Conservation (phyloP, 1,284 basidiomycete species). For the Cystobasidium pallidum region DNA sequence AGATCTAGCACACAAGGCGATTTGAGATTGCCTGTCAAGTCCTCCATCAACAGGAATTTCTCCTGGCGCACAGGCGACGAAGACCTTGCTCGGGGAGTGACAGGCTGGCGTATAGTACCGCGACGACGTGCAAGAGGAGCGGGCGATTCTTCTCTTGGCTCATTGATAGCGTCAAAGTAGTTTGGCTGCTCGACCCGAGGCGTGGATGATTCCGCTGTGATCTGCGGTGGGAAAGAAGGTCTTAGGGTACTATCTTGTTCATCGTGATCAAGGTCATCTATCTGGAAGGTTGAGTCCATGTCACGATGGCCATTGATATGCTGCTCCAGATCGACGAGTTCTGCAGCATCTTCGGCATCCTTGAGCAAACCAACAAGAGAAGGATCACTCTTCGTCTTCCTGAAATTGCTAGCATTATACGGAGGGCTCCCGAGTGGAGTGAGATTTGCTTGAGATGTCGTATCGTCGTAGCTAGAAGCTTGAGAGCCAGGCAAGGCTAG, state of each 20-base stretch:
- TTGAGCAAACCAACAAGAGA: conserved; percentile 38
- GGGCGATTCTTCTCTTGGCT: conserved; percentile 12
- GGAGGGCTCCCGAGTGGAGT: neutral
- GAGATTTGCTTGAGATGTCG: neutral
- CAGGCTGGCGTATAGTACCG: conserved; percentile 20
- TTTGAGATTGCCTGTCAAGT: conserved; percentile 91
- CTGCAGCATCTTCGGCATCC: conserved; percentile 62
- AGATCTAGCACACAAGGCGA: conserved; percentile 94
- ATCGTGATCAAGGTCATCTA: conserved; percentile 58
- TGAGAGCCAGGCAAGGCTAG: conserved; percentile 28
- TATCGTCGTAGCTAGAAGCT: conserved; percentile 36
- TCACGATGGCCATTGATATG: conserved; percentile 46
- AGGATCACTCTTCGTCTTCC: conserved; percentile 42
- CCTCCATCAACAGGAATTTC: conserved; percentile 98
- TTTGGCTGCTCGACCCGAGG: conserved; percentile 46
- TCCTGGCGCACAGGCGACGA: conserved; percentile 72
- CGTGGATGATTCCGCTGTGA: conserved; percentile 56
- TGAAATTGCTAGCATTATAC: conserved; percentile 23
- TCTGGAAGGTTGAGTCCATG: conserved; percentile 58
- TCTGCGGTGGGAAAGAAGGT: conserved; percentile 48
- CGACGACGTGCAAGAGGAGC: conserved; percentile 7
- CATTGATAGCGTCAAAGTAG: conserved; percentile 42
- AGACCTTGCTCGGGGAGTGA: conserved; percentile 20
- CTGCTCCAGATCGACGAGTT: conserved; percentile 62
- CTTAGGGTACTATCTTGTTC: conserved; percentile 36